A percentile compares a stretch with the other conserved stretches of the same genome.
These are phyloP conservation scores for Myochromella boudieri DNA, from an alignment of 768 basidiomycete species.

Conservation along the genomic window DNA sequence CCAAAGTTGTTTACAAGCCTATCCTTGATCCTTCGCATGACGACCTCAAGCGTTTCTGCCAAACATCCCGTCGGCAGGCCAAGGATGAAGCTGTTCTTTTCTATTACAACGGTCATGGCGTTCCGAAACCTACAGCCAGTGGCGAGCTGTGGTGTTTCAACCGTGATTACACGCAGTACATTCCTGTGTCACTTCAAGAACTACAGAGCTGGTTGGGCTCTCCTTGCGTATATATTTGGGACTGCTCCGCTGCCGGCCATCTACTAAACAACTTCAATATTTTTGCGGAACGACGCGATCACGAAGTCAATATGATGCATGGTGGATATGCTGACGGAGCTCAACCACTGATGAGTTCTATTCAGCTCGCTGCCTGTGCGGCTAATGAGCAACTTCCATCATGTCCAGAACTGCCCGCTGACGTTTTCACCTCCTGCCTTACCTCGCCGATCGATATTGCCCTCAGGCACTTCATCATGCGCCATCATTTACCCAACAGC, in stretches of 20 bases:
- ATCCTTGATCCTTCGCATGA: conserved; percentile 95
- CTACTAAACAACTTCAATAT: conserved; percentile 86
- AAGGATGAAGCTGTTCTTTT: conserved; percentile 94
- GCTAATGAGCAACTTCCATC: conserved; percentile 91
- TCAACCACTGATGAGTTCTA: conserved; percentile 79
- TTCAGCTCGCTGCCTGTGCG: conserved; percentile 94
- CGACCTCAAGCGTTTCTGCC: conserved; percentile 86
- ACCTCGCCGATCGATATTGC: conserved; percentile 99
- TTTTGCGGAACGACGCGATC: conserved; percentile 74
- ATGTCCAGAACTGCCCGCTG: conserved; percentile 95
- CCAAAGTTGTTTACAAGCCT: conserved; percentile 92
- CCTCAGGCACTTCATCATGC: conserved; percentile 90
- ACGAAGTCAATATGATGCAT: conserved; percentile 56
- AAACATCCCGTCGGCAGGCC: conserved; percentile 79
- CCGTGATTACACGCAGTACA: conserved; percentile 95
- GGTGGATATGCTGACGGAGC: conserved; percentile 61
- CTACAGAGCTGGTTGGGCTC: conserved; percentile 92
- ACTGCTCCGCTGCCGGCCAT: conserved; percentile 96
- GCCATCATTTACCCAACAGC: conserved; percentile 79
- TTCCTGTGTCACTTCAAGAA: conserved; percentile 92
- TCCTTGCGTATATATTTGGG: conserved; percentile 98
- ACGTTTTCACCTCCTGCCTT: conserved; percentile 95
- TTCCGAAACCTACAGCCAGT: conserved; percentile 92
- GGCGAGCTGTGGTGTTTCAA: conserved; percentile 99
- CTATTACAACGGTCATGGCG: conserved; percentile 98